These are phyloP conservation scores for Polyporus tsugae DNA, from an alignment of 1,284 basidiomycete species.

Conservation along the genomic window DNA sequence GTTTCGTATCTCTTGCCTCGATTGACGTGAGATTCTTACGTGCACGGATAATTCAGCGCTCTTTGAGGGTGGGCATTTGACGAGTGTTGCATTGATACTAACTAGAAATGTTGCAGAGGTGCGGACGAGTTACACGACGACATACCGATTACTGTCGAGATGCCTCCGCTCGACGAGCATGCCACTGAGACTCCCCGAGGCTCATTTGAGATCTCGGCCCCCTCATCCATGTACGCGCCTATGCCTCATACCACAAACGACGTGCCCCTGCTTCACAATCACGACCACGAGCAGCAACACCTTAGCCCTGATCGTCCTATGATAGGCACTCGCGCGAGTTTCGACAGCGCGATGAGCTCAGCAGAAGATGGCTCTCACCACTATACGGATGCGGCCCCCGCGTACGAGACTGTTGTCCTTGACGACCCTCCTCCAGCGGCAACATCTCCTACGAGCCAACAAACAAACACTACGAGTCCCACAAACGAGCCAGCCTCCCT, in stretches of 20 bases:
- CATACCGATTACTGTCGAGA: conserved; percentile 39
- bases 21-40: no score
- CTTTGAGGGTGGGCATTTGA: no score
- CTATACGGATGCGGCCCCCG: conserved; percentile 65
- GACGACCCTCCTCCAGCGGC: conserved; percentile 23
- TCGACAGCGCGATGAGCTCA: conserved; percentile 36
- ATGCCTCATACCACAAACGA: conserved; percentile 36
- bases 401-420: conserved; percentile 65
- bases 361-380: conserved; percentile 30
- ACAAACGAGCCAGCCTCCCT: conserved; percentile 17
- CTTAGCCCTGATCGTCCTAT: conserved; percentile 9
- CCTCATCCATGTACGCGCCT: conserved; percentile 32
- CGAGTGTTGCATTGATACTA: background rate
- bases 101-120: conserved; percentile 41
- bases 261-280: conserved; percentile 36
- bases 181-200: conserved; percentile 35
- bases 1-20: no score
- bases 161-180: conserved; percentile 47
- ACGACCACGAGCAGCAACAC: conserved; percentile 27
- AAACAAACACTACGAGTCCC: conserved; percentile 1
- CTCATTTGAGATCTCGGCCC: conserved; percentile 32
- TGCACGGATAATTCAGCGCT: no score
- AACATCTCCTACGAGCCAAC: conserved; percentile 5
- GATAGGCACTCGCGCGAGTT: conserved; percentile 33
- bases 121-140: conserved; percentile 48